phyloP scores from a whole-genome alignment of 139 green algal genomes.

The Chara braunii region DNA sequence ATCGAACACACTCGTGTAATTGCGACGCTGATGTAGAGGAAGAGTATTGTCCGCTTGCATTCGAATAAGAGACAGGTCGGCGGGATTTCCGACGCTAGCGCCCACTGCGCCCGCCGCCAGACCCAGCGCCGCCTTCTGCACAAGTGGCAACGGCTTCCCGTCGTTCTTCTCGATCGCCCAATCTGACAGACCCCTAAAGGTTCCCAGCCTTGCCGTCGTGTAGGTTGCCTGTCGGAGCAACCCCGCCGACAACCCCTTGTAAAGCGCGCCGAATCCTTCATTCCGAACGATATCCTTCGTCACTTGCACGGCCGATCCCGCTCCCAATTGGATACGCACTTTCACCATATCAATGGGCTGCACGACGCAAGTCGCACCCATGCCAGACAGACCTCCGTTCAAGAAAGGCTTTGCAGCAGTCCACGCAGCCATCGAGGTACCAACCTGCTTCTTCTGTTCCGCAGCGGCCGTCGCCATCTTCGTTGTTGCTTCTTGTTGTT shows the following conservation, averaged over 20 bases:
- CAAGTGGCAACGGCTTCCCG: constrained; percentile 34
- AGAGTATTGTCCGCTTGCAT: constrained; percentile 85
- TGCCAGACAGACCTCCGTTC: constrained; percentile 84
- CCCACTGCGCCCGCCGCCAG: constrained; percentile 85
- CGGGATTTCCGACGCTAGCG: constrained; percentile 85
- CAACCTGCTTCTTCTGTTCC: background rate
- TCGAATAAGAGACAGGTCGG: constrained; percentile 89
- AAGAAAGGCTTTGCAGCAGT: constrained; percentile 84
- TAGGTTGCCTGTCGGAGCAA: constrained; percentile 91
- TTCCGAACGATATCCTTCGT: constrained; percentile 16
- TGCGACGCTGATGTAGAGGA: constrained; percentile 68
- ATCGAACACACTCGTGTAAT: constrained; percentile 80
- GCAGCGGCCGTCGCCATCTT: background rate
- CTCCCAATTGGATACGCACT: constrained; percentile 80
- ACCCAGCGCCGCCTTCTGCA: constrained; percentile 48
- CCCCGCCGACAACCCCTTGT: constrained; percentile 76
- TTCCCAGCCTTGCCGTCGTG: constrained; percentile 87
- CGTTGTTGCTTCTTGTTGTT: background rate
- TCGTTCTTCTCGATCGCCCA: constrained; percentile 13
- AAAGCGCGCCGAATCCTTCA: constrained; percentile 22
- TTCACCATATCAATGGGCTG: constrained; percentile 96
- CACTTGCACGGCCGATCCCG: constrained; percentile 57
- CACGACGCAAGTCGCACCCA: constrained; percentile 75
- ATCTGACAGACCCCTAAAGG: constrained; percentile 19
- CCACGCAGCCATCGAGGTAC: constrained; percentile 52